Evolutionary conservation across 345 rosid species (phyloP).

Genomic region (Turritis glabra): DNA sequence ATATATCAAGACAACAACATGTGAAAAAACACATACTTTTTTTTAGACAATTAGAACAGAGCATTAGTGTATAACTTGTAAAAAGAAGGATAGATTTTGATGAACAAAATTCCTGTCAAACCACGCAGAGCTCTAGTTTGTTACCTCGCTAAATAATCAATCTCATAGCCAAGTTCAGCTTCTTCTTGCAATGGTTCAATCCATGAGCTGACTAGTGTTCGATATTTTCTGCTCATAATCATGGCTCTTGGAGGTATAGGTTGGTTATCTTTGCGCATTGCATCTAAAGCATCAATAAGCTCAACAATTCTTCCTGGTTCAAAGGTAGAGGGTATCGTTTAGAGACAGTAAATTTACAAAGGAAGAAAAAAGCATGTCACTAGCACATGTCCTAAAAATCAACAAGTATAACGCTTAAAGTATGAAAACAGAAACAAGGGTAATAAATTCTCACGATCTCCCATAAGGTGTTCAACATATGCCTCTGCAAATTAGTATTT

Average conservation of each 20-base stretch:
- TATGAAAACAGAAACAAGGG: too few relatives aligned
- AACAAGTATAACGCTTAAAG: too few relatives aligned
- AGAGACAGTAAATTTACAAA: background rate
- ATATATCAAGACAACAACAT: background rate
- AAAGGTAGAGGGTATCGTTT: conserved; percentile 27
- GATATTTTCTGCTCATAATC: conserved; percentile 92
- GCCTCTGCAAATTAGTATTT: conserved; percentile 1
- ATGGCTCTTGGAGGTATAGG: conserved; percentile 88
- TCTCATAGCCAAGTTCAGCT: conserved; percentile 92
- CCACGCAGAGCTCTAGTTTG: background rate
- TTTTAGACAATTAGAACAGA: conserved; percentile 19
- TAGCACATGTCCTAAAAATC: background rate
- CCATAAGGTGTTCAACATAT: background rate
- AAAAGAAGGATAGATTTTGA: conserved; percentile 8
- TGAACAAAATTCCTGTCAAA: background rate
- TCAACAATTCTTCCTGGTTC: conserved; percentile 87
- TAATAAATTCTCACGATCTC: background rate
- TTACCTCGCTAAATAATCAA: conserved; percentile 89
- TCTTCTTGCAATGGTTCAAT: conserved; percentile 96
- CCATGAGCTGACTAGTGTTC: conserved; percentile 96
- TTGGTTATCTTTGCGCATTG: conserved; percentile 81
- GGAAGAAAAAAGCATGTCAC: conserved; percentile 11
- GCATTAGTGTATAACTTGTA: conserved; percentile 1
- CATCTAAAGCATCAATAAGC: conserved; percentile 85
- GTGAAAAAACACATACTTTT: background rate